Conservation (phyloP, 371 early-diverging fungal species). For the Vairimorpha ceranae region DNA sequence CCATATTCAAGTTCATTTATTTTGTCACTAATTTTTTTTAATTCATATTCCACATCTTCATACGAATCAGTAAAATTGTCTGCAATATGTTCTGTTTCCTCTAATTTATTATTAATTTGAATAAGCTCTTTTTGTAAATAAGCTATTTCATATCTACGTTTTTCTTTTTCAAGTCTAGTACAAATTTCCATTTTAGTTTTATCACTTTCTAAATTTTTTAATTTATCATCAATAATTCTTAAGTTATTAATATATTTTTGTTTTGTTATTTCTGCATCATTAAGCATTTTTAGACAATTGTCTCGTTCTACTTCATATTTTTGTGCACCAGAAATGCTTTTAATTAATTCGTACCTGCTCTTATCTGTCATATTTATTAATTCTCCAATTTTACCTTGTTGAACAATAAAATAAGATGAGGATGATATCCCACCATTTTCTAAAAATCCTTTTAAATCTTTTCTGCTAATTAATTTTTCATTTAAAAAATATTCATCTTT, state of each 20-base stretch:
- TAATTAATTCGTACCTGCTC: constrained; percentile 79
- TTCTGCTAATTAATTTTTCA: constrained; percentile 72
- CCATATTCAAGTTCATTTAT: constrained; percentile 54
- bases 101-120: constrained; percentile 64
- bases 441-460: constrained; percentile 79
- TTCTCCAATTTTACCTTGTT: constrained; percentile 89
- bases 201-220: constrained; percentile 79
- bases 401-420: constrained; percentile 79
- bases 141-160: constrained; percentile 62
- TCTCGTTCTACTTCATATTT: constrained; percentile 87
- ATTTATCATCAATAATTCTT: constrained; percentile 74
- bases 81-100: constrained; percentile 39
- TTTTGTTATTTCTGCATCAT: constrained; percentile 71
- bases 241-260: constrained; percentile 78
- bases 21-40: constrained; percentile 70
- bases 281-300: constrained; percentile 78
- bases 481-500: constrained; percentile 94
- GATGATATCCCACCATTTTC: constrained; percentile 89
- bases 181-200: constrained; percentile 69
- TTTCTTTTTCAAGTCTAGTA: constrained; percentile 62
- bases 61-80: constrained; percentile 48
- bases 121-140: constrained; percentile 66
- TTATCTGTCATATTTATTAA: constrained; percentile 81
- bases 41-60: constrained; percentile 59
- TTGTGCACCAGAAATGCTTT: constrained; percentile 91